Conservation (phyloP, 2,329 filamentous ascomycete species). For the Fragosphaeria purpurea region DNA sequence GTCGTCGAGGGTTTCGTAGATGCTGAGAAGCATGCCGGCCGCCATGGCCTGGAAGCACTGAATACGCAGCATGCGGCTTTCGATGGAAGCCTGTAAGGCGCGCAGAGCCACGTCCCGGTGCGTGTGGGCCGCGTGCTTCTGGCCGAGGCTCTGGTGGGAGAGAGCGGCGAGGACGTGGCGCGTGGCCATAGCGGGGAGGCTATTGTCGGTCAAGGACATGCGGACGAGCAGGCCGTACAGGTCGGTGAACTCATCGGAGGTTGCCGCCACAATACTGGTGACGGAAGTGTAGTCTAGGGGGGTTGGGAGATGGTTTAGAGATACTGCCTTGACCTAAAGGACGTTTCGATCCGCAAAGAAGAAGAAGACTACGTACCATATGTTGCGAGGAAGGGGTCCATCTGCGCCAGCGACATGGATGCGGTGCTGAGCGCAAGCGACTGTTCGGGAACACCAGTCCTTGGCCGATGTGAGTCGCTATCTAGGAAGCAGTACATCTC, state of each 20-base stretch:
- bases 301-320: neutral
- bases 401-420: neutral
- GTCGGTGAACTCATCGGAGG: conserved; percentile 8
- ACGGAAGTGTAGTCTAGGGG: conserved; percentile 6
- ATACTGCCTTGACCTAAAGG: no score
- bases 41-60: conserved; percentile 13
- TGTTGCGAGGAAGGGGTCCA: neutral
- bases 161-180: conserved; percentile 12
- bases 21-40: conserved; percentile 13
- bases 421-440: neutral
- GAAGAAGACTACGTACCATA: neutral
- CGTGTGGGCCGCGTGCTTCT: neutral
- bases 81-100: conserved; percentile 8
- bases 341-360: no score
- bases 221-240: conserved; percentile 14
- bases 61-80: neutral
- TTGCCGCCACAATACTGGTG: conserved; percentile 7
- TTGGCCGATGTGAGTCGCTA: neutral
- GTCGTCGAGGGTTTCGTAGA: conserved; percentile 10
- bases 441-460: neutral
- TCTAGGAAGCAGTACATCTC: no score
- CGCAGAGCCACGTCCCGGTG: conserved; percentile 8
- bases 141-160: conserved; percentile 10
- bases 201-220: conserved; percentile 14
- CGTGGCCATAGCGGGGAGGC: conserved; percentile 8